Evolutionary conservation across 805 yeast genomes (phyloP).

Genomic region (Candida rishiriensis): DNA sequence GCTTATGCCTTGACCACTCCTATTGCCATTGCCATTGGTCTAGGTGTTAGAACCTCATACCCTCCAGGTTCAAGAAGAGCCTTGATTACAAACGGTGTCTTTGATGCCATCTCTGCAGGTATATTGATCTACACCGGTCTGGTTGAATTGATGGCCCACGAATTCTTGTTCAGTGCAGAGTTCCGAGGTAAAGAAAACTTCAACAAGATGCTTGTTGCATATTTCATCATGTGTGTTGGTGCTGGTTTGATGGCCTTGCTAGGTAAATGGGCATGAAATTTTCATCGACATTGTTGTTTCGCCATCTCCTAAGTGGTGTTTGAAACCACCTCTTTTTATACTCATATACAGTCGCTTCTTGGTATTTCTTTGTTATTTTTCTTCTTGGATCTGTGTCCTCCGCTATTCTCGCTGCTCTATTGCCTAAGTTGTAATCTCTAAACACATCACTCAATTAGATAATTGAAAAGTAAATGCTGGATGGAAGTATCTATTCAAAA

Average conservation of each 20-base stretch:
- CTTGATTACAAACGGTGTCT: conserved; percentile 63
- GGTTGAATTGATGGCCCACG: conserved; percentile 78
- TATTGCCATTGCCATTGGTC: conserved; percentile 70
- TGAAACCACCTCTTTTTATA: too few species aligned
- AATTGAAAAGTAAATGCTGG: too few species aligned
- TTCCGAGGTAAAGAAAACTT: conserved; percentile 58
- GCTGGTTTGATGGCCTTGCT: conserved; percentile 76
- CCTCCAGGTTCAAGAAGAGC: conserved; percentile 55
- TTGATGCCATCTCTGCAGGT: conserved; percentile 76
- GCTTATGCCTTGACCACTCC: conserved; percentile 62
- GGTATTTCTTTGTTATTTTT: too few species aligned
- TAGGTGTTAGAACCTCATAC: conserved; percentile 65
- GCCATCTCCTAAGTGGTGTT: too few species aligned
- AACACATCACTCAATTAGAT: too few species aligned
- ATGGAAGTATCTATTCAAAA: too few species aligned
- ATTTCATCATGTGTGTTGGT: conserved; percentile 52
- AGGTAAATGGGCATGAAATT: conserved; percentile 61
- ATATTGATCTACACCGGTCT: conserved; percentile 72
- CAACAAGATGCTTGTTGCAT: conserved; percentile 48
- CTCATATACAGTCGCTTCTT: too few species aligned
- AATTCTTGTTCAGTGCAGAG: conserved; percentile 57
- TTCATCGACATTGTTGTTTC: too few species aligned
- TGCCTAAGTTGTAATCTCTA: too few species aligned
- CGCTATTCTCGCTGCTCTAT: too few species aligned
- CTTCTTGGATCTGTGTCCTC: too few species aligned